A percentile compares a stretch with the other conserved stretches of the same genome.
Evolutionary conservation across 441 rosid species (phyloP).

Genomic region (Hura crepitans): DNA sequence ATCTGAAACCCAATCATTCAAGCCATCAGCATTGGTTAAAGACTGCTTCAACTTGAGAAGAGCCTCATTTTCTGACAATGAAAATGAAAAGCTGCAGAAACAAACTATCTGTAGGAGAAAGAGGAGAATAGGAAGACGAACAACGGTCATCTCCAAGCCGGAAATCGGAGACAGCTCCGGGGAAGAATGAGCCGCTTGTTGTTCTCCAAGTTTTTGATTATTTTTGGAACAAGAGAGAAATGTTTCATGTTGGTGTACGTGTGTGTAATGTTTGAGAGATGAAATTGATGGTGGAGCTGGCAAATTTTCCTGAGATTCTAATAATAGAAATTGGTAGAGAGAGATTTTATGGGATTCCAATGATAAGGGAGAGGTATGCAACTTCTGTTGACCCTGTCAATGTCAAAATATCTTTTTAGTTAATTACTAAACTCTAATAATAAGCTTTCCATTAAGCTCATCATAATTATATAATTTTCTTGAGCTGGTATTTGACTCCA

Average conservation of each 20-base stretch:
- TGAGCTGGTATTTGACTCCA: too few species aligned
- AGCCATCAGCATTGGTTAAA: constrained; percentile 27
- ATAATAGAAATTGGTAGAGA: constrained; percentile 30
- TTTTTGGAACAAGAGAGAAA: constrained; percentile 22
- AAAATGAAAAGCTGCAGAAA: constrained; percentile 18
- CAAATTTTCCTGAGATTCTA: constrained; percentile 30
- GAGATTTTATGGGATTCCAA: constrained; percentile 4
- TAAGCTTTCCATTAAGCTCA: too few species aligned
- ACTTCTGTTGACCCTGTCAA: constrained; percentile 32
- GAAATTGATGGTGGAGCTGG: constrained; percentile 34
- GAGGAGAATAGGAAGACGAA: constrained; percentile 26
- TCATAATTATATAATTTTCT: too few species aligned
- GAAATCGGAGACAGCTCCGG: constrained; percentile 29
- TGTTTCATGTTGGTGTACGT: constrained; percentile 31
- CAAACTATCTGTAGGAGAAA: constrained; percentile 23
- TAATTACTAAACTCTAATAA: not conserved
- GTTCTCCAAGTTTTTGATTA: constrained; percentile 28
- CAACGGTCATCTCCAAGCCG: constrained; percentile 47
- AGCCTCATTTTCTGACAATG: constrained; percentile 39
- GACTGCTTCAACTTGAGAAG: constrained; percentile 51
- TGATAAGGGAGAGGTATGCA: constrained; percentile 21
- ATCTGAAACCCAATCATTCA: constrained; percentile 49
- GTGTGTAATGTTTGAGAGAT: constrained; percentile 24
- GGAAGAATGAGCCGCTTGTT: constrained; percentile 36
- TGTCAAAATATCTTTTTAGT: too few species aligned